Base-by-base conservation (phyloP, 2,329 filamentous ascomycete species). In the Plenodomus lindquistii region DNA sequence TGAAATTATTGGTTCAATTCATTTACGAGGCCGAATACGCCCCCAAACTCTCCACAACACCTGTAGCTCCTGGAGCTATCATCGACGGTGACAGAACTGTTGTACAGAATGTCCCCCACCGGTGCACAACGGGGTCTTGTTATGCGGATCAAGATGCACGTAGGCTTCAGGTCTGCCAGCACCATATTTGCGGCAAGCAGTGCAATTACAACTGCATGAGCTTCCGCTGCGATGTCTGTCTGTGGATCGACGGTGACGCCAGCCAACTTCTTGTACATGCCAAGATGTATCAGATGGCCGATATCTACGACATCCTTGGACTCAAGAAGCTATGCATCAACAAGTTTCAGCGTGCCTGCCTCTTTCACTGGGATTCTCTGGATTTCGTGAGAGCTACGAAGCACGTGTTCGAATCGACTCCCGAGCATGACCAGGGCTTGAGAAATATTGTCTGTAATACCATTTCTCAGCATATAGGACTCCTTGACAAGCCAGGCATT, bases 401-500 rank as follows among this genome's bases (percentile, higher is more conserved):
- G n/a, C 16, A 44, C 19, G 46, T 20, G 2, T 68, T 62, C 20
- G 53, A 46, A 15, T 47, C 48, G 1, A 67, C 65, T 5, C 62
- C 56, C 1, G 44, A 60, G 3, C 16, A 40, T 3, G 36, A 45
- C 17, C 2, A 35, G 13, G 42, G 42, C 6, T 52, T 71, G 46
- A 53, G 66, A 6, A 55, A 66, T 20, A 55, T 62, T 2, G 59
- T 67, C 1, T 52, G 58, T 4, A 44, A 60, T 16, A 60, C 49
- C 1, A 48, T 71, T 4, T 46, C 50, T 1, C 48, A 52, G 46
- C 58, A 65, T 34, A 40, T 49, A 15, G 18, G 29, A 7, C 24
- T 48, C n/a, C 2, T 52, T 10, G 46, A 43, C 0, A 21, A 36
- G 11, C 19, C 19, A 4, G 35, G n/a, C 9, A 45, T 45, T 19